Evolutionary conservation across 192 early-diverging fungal genomes (phyloP).

Genomic region (Coemansia sp.): DNA sequence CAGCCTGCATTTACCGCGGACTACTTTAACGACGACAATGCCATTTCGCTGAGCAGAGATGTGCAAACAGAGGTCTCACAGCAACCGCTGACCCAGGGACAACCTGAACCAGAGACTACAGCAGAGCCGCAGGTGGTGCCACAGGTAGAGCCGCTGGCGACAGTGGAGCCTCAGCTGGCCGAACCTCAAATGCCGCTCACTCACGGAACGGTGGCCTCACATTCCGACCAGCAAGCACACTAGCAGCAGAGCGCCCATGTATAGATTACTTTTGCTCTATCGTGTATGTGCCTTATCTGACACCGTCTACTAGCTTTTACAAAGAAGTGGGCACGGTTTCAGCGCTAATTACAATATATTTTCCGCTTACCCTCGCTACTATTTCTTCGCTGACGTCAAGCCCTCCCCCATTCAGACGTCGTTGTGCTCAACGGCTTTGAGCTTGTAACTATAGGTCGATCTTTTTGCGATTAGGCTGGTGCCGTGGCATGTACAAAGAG

Average conservation of each 20-base stretch:
- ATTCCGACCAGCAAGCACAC: neutral
- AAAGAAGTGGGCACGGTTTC: neutral
- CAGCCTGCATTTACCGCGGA: conserved; percentile 27
- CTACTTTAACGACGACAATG: conserved; percentile 23
- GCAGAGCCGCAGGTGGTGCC: neutral
- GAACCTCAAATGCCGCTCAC: neutral
- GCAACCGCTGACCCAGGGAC: neutral
- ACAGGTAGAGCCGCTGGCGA: neutral
- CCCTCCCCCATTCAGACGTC: neutral
- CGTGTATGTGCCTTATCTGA: neutral
- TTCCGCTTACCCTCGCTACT: too few species aligned
- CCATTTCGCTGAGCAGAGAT: conserved; percentile 5
- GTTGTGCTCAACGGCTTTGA: neutral
- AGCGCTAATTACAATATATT: neutral
- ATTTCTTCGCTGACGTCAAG: neutral
- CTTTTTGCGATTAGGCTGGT: neutral
- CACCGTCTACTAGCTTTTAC: neutral
- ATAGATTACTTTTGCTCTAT: neutral
- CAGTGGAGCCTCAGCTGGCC: conserved; percentile 1
- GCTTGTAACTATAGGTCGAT: neutral
- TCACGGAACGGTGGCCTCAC: neutral
- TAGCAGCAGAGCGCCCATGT: neutral
- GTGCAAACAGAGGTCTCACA: conserved; percentile 6
- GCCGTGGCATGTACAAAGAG: neutral
- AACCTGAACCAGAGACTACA: neutral